phyloP scores from a whole-genome alignment of 73 alveolate species.

The Tetrahymena thermophila region DNA sequence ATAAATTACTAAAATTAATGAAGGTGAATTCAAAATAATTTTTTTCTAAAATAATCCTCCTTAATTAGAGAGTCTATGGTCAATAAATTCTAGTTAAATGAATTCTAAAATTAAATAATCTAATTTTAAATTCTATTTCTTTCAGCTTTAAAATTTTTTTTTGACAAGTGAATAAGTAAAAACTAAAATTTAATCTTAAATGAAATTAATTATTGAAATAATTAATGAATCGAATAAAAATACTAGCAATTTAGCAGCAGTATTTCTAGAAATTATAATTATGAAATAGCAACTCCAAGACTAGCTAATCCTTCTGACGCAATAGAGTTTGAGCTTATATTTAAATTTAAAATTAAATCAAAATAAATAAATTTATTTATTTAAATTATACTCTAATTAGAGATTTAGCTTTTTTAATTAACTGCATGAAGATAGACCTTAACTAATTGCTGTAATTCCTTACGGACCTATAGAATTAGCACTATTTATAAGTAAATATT shows the following conservation, averaged over 20 bases:
- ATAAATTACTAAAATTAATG: too few species aligned
- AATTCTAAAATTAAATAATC: too few species aligned
- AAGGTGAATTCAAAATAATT: too few species aligned
- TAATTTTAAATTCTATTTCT: too few species aligned
- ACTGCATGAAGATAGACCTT: neutral
- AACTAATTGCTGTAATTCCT: neutral
- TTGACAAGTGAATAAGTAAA: too few species aligned
- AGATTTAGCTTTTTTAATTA: neutral
- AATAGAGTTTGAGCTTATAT: neutral
- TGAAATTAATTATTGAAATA: too few species aligned
- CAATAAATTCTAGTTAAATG: too few species aligned
- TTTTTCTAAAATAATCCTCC: too few species aligned
- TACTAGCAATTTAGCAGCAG: neutral
- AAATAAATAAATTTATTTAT: neutral
- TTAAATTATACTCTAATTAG: neutral
- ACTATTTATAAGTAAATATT: neutral
- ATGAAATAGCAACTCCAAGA: neutral
- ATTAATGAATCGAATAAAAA: too few species aligned
- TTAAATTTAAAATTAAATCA: neutral
- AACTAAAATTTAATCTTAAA: too few species aligned
- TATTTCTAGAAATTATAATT: neutral
- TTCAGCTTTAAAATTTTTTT: too few species aligned
- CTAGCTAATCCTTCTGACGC: neutral
- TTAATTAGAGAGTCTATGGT: too few species aligned
- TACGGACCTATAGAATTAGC: neutral